These are phyloP conservation scores for Pyracantha coccinea DNA, from an alignment of 331 rosid genomes.

Conservation along the genomic window DNA sequence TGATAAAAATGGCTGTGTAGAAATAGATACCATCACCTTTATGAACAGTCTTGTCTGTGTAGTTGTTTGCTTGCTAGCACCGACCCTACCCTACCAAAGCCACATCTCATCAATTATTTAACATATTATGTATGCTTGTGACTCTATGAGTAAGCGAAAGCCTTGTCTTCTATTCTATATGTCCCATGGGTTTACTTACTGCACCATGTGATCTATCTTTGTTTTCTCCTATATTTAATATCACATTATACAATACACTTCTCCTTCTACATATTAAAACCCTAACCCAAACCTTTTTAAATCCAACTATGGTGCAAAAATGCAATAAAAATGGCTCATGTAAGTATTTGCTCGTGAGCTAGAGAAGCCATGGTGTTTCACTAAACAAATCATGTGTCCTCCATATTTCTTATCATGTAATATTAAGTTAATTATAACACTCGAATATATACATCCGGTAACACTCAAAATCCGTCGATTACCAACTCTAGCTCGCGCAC, in stretches of 20 bases:
- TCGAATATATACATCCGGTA: fast-evolving
- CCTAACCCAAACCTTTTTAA: background rate
- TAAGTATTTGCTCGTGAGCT: too few species aligned
- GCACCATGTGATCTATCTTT: too few species aligned
- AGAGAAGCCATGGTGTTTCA: background rate
- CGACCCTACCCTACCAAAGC: background rate
- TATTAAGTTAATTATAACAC: background rate
- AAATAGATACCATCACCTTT: too few species aligned
- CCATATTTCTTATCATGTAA: too few species aligned
- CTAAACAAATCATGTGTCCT: background rate
- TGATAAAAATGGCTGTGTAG: fast-evolving
- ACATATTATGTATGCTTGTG: too few species aligned
- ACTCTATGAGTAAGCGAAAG: too few species aligned
- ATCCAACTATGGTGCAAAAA: background rate
- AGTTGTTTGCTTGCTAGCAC: background rate
- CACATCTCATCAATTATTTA: background rate
- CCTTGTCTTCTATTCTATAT: background rate
- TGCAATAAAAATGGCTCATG: too few species aligned
- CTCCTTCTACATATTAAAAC: background rate
- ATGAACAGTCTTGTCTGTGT: too few species aligned
- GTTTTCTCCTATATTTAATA: too few species aligned
- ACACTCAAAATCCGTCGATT: too few species aligned
- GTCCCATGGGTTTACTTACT: too few species aligned
- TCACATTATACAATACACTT: too few species aligned
- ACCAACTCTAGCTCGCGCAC: background rate